Percentiles rank a stretch among this genome's conserved stretches.
Evolutionary conservation across 768 basidiomycete species (phyloP).

Genomic region (Pulveroboletus frians): DNA sequence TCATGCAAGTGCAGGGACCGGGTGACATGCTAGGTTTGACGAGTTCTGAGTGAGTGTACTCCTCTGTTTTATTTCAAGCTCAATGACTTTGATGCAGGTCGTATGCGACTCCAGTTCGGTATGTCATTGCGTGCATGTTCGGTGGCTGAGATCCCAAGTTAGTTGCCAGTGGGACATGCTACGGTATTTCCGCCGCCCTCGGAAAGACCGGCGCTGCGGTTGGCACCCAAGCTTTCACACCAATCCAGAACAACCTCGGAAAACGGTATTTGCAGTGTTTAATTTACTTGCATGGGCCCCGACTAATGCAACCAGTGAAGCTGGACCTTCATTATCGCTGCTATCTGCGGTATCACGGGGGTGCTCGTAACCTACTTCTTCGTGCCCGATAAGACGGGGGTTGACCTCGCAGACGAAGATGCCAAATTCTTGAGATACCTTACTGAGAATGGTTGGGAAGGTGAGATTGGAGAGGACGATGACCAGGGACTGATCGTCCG

Average conservation of each 20-base stretch:
- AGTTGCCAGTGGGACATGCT: conserved; percentile 53
- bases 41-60: conserved; percentile 51
- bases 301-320: conserved; percentile 25
- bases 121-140: conserved; percentile 1
- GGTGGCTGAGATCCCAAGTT: not conserved
- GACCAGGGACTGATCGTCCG: conserved; percentile 28
- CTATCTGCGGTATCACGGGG: conserved; percentile 61
- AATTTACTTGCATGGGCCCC: not conserved
- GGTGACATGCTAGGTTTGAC: conserved; percentile 68
- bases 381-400: conserved; percentile 61
- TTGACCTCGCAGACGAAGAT: conserved; percentile 65
- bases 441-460: conserved; percentile 59
- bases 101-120: conserved; percentile 61
- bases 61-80: conserved; percentile 1
- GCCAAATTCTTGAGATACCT: conserved; percentile 56
- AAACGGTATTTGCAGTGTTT: conserved; percentile 39
- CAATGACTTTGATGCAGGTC: conserved; percentile 36
- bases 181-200: conserved; percentile 62
- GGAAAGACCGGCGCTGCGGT: conserved; percentile 71
- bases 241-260: conserved; percentile 63
- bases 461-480: conserved; percentile 55
- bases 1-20: conserved; percentile 45
- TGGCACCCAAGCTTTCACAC: conserved; percentile 66
- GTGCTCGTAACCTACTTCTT: conserved; percentile 64
- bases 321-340: conserved; percentile 66